Evolutionary conservation across 805 yeast genomes (phyloP).

Genomic region (Candida xiaguanensis): DNA sequence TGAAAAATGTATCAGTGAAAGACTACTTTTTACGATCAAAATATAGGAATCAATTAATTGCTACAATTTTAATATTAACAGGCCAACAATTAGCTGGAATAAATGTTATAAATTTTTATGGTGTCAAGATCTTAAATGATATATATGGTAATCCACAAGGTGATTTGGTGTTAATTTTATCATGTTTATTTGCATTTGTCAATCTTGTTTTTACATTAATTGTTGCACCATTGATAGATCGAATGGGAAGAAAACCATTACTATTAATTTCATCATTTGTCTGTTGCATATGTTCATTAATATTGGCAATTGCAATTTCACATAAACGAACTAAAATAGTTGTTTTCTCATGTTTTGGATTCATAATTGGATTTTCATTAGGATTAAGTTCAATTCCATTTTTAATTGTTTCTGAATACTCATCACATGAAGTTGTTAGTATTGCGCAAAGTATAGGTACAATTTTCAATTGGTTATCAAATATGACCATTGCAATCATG

Average conservation of each 20-base stretch:
- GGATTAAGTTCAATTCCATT: conserved; percentile 39
- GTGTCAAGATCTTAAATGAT: conserved; percentile 60
- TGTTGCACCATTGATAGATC: conserved; percentile 70
- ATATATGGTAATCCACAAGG: conserved; percentile 10
- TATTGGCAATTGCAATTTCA: conserved; percentile 24
- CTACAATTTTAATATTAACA: conserved; percentile 33
- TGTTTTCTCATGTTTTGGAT: conserved; percentile 28
- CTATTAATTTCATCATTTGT: conserved; percentile 20
- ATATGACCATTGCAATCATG: conserved; percentile 27
- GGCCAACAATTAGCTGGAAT: conserved; percentile 62
- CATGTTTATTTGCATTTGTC: conserved; percentile 66
- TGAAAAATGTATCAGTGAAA: conserved; percentile 16
- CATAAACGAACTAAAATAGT: conserved; percentile 12
- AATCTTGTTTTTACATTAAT: conserved; percentile 68
- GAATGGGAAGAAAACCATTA: conserved; percentile 60
- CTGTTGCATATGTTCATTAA: conserved; percentile 22
- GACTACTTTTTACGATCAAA: conserved; percentile 18
- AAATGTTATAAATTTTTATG: conserved; percentile 87
- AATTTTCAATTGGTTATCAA: conserved; percentile 31
- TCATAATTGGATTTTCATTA: conserved; percentile 29
- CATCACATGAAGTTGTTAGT: conserved; percentile 28
- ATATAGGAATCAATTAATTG: conserved; percentile 24
- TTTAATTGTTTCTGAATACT: conserved; percentile 34
- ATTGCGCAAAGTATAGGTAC: conserved; percentile 36
- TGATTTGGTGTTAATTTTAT: conserved; percentile 52